A percentile compares a stretch with the other conserved stretches of the same genome.
Conservation (phyloP, 768 basidiomycete genomes). For the Mycena amicta region DNA sequence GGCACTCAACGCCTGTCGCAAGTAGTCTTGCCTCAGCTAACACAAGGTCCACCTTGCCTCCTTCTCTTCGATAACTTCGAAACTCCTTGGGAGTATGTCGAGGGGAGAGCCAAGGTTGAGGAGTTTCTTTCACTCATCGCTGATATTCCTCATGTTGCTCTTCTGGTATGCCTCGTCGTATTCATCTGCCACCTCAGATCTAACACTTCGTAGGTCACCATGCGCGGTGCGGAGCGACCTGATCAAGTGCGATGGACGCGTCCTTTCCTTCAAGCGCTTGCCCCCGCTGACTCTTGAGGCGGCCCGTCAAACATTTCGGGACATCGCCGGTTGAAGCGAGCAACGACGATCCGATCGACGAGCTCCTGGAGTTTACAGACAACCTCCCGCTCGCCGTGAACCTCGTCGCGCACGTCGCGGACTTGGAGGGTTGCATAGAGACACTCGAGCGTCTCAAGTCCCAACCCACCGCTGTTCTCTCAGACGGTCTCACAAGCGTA, state of each 20-base stretch:
- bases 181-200: too few species aligned
- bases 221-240: not conserved
- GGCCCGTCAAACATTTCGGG: not conserved
- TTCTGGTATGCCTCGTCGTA: too few species aligned
- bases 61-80: not conserved
- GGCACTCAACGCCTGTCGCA: not conserved
- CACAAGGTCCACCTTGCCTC: too few species aligned
- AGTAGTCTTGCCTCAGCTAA: not conserved
- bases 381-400: slow-evolving; percentile 4
- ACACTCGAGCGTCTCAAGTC: not conserved
- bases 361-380: too few species aligned
- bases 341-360: not conserved
- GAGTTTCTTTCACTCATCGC: too few species aligned
- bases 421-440: not conserved
- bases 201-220: too few species aligned
- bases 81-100: not conserved
- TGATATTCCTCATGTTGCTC: not conserved
- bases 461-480: not conserved
- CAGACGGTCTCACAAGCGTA: slow-evolving; percentile 4
- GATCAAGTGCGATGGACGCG: not conserved
- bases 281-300: not conserved
- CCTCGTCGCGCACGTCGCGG: too few species aligned
- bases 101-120: not conserved
- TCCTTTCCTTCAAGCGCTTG: not conserved
- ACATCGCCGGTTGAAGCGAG: not conserved